phyloP scores from a whole-genome alignment of 257 asterid genomes.

The Penstemon newberryi region DNA sequence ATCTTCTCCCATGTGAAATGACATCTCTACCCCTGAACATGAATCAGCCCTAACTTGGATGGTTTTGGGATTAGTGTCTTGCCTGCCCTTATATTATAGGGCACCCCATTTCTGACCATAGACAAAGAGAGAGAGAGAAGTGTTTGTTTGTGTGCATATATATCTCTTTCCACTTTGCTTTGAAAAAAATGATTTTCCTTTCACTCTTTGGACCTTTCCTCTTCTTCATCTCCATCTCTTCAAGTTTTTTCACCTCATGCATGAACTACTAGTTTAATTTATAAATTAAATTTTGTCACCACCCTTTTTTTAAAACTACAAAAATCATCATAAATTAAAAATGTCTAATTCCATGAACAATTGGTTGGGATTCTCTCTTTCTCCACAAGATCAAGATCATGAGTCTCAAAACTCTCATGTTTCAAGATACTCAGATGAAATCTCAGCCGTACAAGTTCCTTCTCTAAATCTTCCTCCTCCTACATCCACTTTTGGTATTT shows the following conservation, averaged over 20 bases:
- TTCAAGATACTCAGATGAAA: slow-evolving; percentile 36
- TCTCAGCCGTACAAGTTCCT: slow-evolving; percentile 35
- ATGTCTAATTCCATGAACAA: slow-evolving; percentile 53
- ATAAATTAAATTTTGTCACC: too few species aligned
- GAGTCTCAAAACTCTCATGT: slow-evolving; percentile 29
- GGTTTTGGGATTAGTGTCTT: slow-evolving; percentile 61
- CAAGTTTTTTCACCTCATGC: slow-evolving; percentile 40
- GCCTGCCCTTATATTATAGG: slow-evolving; percentile 49
- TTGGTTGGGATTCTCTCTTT: slow-evolving; percentile 79
- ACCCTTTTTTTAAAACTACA: too few species aligned
- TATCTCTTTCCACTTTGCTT: slow-evolving; percentile 37
- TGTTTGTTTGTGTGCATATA: slow-evolving; percentile 30
- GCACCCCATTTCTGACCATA: slow-evolving; percentile 56
- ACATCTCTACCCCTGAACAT: slow-evolving; percentile 33
- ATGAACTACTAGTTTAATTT: slow-evolving; percentile 29
- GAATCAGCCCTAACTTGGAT: slow-evolving; percentile 29
- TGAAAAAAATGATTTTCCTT: slow-evolving; percentile 30
- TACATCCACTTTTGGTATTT: slow-evolving; percentile 42
- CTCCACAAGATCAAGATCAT: slow-evolving; percentile 43
- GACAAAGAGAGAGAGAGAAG: slow-evolving; percentile 36
- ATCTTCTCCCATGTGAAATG: slow-evolving; percentile 6
- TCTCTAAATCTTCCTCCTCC: slow-evolving; percentile 41
- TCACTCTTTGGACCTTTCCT: slow-evolving; percentile 31
- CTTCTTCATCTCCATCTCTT: slow-evolving; percentile 35
- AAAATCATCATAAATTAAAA: background rate